These are phyloP conservation scores for Serpula lacrymans DNA, from an alignment of 768 basidiomycete species.

Conservation along the genomic window DNA sequence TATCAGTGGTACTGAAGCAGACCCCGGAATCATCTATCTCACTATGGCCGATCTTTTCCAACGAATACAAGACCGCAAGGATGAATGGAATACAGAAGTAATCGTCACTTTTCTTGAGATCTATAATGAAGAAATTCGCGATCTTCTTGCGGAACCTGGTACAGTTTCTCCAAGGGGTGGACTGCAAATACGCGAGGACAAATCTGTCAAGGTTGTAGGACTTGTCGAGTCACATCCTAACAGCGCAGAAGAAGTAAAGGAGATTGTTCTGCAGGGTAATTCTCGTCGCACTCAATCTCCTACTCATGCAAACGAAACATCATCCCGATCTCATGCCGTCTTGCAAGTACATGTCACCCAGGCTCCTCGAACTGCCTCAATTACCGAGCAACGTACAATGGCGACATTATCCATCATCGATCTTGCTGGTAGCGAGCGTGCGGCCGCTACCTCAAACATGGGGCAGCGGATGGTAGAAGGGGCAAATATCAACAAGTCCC, in stretches of 20 bases:
- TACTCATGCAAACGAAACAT: constrained; percentile 95
- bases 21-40: constrained; percentile 93
- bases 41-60: constrained; percentile 98
- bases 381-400: constrained; percentile 79
- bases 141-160: constrained; percentile 81
- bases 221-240: constrained; percentile 78
- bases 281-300: constrained; percentile 85
- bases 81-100: constrained; percentile 84
- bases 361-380: constrained; percentile 77
- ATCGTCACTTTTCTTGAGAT: constrained; percentile 97
- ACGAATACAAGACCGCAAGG: constrained; percentile 82
- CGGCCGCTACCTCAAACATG: constrained; percentile 95
- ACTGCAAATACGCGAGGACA: constrained; percentile 92
- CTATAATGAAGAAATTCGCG: constrained; percentile 98
- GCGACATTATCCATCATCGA: constrained; percentile 97
- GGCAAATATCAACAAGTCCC: constrained; percentile 98
- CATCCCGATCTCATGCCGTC: constrained; percentile 96
- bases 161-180: constrained; percentile 68
- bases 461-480: constrained; percentile 98
- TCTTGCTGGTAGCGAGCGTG: constrained; percentile 94
- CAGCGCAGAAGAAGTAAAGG: constrained; percentile 89
- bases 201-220: constrained; percentile 84
- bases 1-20: constrained; percentile 84
- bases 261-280: constrained; percentile 89
- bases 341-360: constrained; percentile 93